These are phyloP conservation scores for Ramaria sp. DNA, from an alignment of 768 basidiomycete species.

Conservation along the genomic window DNA sequence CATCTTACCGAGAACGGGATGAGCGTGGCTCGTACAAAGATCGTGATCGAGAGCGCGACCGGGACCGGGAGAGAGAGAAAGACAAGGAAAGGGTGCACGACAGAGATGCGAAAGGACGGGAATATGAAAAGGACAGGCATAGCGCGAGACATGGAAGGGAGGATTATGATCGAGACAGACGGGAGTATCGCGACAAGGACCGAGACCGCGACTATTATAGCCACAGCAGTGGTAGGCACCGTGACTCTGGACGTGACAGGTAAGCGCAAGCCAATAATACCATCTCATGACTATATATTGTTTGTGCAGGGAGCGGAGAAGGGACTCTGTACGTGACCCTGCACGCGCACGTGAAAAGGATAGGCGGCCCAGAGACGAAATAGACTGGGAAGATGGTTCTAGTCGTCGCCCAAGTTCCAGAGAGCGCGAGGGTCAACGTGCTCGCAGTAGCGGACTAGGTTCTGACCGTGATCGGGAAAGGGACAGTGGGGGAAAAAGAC, in stretches of 20 bases:
- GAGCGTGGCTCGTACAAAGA: conserved; percentile 13
- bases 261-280: background rate
- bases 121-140: conserved; percentile 5
- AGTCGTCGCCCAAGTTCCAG: background rate
- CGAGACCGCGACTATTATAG: conserved; percentile 11
- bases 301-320: background rate
- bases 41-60: too few species aligned
- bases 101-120: background rate
- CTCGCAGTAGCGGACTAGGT: conserved; percentile 24
- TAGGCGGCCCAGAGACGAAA: conserved; percentile 1
- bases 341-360: background rate
- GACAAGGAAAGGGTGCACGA: conserved; percentile 11
- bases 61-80: conserved; percentile 14
- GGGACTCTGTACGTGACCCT: background rate
- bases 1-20: conserved; percentile 13
- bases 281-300: background rate
- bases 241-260: conserved; percentile 31
- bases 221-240: conserved; percentile 8
- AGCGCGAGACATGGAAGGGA: conserved; percentile 10
- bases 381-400: conserved; percentile 7
- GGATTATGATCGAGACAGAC: conserved; percentile 4
- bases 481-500: conserved; percentile 23
- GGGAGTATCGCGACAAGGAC: conserved; percentile 11
- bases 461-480: conserved; percentile 16
- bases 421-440: background rate